These are phyloP conservation scores for Singerocomus rubriflavus DNA, from an alignment of 1,284 basidiomycete species.

Conservation along the genomic window DNA sequence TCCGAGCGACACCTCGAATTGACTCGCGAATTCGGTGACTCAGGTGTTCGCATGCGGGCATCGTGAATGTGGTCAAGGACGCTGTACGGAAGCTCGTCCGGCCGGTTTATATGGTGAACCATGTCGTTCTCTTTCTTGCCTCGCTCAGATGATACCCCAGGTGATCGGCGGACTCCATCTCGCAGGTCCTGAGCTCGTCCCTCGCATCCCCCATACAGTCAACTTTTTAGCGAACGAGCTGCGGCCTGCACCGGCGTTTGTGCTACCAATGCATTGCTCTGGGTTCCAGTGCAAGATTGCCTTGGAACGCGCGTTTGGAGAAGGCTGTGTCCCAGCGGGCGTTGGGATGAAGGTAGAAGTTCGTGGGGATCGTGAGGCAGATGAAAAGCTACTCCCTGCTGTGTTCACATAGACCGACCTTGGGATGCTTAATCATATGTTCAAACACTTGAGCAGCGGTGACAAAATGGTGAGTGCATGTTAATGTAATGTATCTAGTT, in stretches of 20 bases:
- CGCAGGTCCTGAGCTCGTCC: constrained; percentile 57
- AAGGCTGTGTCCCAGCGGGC: constrained; percentile 72
- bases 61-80: constrained; percentile 76
- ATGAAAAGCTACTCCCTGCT: constrained; percentile 36
- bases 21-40: neutral
- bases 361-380: constrained; percentile 38
- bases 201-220: constrained; percentile 67
- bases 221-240: constrained; percentile 62
- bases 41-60: constrained; percentile 81
- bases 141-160: constrained; percentile 34
- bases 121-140: neutral
- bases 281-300: constrained; percentile 72
- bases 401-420: constrained; percentile 14
- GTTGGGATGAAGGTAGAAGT: constrained; percentile 66
- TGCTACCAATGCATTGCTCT: constrained; percentile 82
- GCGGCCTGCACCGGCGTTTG: constrained; percentile 60
- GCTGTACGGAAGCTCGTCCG: constrained; percentile 58
- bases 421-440: neutral
- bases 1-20: neutral
- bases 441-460: neutral
- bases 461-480: constrained; percentile 1
- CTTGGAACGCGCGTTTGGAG: constrained; percentile 63
- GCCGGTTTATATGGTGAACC: constrained; percentile 69
- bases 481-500: neutral
- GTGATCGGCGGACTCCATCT: constrained; percentile 80